Conservation (phyloP, 768 basidiomycete genomes). For the Hysterangium stoloniferum region DNA sequence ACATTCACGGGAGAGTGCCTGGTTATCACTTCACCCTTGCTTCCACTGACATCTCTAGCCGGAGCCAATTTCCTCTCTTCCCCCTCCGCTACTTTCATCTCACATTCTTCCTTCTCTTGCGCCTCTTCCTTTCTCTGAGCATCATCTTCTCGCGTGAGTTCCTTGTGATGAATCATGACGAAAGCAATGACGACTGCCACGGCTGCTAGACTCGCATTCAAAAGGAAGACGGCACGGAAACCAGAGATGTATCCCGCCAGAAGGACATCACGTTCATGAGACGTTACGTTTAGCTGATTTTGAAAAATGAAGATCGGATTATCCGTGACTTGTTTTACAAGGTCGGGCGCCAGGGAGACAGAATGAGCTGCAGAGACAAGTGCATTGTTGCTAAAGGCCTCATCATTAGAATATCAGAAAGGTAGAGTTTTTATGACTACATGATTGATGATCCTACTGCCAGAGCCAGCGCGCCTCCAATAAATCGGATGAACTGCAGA, state of each 20-base stretch:
- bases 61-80: no score
- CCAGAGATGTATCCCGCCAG: slow-evolving; percentile 49
- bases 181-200: slow-evolving; percentile 48
- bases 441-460: slow-evolving; percentile 56
- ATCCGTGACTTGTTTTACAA: slow-evolving; percentile 39
- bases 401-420: background rate
- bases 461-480: slow-evolving; percentile 64
- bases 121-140: slow-evolving; percentile 32
- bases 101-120: slow-evolving; percentile 17
- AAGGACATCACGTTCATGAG: slow-evolving; percentile 30
- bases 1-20: no score
- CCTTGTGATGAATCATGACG: slow-evolving; percentile 53
- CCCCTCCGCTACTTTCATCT: background rate
- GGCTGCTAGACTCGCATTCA: slow-evolving; percentile 49
- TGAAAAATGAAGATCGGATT: slow-evolving; percentile 33
- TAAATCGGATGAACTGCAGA: slow-evolving; percentile 51
- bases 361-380: slow-evolving; percentile 34
- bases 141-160: slow-evolving; percentile 52
- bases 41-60: no score
- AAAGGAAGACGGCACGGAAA: slow-evolving; percentile 50
- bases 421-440: slow-evolving; percentile 19
- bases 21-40: no score
- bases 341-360: slow-evolving; percentile 29
- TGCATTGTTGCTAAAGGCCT: slow-evolving; percentile 35
- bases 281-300: slow-evolving; percentile 28